Evolutionary conservation across 139 green algal genomes (phyloP).

Genomic region (Chlorella ohadii): DNA sequence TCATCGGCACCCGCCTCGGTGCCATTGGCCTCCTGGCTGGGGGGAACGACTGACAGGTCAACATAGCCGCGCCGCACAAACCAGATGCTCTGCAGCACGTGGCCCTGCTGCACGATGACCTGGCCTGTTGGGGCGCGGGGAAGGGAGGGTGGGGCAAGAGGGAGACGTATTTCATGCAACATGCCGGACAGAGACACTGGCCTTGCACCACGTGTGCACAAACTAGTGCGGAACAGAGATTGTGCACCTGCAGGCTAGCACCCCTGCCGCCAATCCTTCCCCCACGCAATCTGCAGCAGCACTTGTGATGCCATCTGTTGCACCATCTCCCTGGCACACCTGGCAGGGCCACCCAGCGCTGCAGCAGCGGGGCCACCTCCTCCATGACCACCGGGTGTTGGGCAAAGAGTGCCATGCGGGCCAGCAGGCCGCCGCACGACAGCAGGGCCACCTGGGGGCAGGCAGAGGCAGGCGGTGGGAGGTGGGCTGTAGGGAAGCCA

Average conservation of each 20-base stretch:
- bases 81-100: background rate
- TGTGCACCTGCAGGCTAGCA: no score
- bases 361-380: constrained; percentile 10
- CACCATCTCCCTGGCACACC: no score
- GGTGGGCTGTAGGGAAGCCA: no score
- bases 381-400: background rate
- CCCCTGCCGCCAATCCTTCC: no score
- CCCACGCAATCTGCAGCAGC: background rate
- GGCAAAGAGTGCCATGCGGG: background rate
- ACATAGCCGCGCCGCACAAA: background rate
- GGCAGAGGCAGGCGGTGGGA: background rate
- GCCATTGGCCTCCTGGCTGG: no score
- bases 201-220: no score
- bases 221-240: no score
- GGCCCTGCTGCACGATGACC: background rate
- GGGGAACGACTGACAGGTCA: background rate
- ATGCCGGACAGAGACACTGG: no score
- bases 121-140: background rate
- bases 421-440: background rate
- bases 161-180: no score
- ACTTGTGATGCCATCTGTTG: no score
- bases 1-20: no score
- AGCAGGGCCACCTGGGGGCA: background rate
- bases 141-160: no score
- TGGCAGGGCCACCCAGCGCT: background rate